phyloP scores from a whole-genome alignment of 495 filamentous ascomycete genomes.

The Cryomyces antarcticus region DNA sequence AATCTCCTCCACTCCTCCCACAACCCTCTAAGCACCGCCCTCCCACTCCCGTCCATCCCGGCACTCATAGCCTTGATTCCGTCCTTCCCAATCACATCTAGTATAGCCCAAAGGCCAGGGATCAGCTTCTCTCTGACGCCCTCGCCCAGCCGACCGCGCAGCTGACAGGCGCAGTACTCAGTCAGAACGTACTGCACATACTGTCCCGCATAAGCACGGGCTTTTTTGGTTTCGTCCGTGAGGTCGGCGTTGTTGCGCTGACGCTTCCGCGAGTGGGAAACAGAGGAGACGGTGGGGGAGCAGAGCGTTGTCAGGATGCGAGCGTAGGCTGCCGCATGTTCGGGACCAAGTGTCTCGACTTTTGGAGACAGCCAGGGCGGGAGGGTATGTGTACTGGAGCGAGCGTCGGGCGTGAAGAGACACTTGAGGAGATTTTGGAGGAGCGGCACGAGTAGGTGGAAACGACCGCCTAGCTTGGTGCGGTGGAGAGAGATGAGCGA shows the following conservation, averaged over 20 bases:
- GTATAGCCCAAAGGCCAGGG: conserved; percentile 48
- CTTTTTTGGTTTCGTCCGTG: conserved; percentile 56
- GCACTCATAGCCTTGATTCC: conserved; percentile 45
- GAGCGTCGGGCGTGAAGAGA: conserved; percentile 33
- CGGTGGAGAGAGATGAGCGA: conserved; percentile 38
- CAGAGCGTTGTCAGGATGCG: conserved; percentile 58
- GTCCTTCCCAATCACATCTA: conserved; percentile 48
- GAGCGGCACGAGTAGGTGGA: conserved; percentile 43
- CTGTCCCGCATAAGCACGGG: conserved; percentile 53
- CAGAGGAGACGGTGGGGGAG: conserved; percentile 56
- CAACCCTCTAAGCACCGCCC: conserved; percentile 51
- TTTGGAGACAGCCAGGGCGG: conserved; percentile 24
- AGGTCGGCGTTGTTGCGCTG: conserved; percentile 26
- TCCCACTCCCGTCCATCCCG: conserved; percentile 42
- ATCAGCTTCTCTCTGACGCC: conserved; percentile 48
- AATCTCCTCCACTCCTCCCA: conserved; percentile 32
- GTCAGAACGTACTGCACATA: conserved; percentile 53
- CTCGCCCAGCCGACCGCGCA: conserved; percentile 31
- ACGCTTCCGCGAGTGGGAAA: conserved; percentile 26
- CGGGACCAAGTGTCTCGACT: conserved; percentile 18
- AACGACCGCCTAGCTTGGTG: conserved; percentile 45
- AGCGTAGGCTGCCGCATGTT: conserved; percentile 41
- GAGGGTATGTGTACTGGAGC: conserved; percentile 21
- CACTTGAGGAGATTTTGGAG: conserved; percentile 43
- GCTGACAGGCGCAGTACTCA: conserved; percentile 46